A percentile compares a stretch with the other conserved stretches of the same genome.
Evolutionary conservation across 208 protist species (phyloP).

Genomic region (Crithidia brevicula): DNA sequence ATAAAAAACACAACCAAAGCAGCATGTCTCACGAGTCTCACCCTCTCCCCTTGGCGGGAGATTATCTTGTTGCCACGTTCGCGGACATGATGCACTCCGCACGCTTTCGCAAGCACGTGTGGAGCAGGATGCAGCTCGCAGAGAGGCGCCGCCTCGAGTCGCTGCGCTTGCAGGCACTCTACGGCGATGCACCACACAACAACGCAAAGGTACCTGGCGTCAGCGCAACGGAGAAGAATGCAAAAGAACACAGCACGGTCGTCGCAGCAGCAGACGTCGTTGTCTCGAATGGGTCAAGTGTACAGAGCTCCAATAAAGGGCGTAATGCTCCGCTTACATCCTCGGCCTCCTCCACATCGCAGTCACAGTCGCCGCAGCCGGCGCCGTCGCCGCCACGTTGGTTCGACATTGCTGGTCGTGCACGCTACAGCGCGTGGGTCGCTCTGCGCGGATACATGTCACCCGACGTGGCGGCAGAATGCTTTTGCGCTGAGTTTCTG

Average conservation of each 20-base stretch:
- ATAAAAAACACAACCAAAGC: background rate
- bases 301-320: too few relatives aligned
- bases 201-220: background rate
- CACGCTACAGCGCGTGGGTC: slow-evolving; percentile 51
- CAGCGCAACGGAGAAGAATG: too few relatives aligned
- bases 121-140: slow-evolving; percentile 39
- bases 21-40: slow-evolving; percentile 13
- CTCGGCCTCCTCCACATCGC: too few relatives aligned
- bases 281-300: too few relatives aligned
- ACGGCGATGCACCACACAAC: slow-evolving; percentile 62
- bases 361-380: too few relatives aligned
- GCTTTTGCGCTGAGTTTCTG: slow-evolving; percentile 76
- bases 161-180: slow-evolving; percentile 68
- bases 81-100: slow-evolving; percentile 47
- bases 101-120: slow-evolving; percentile 37
- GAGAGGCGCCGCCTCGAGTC: slow-evolving; percentile 63
- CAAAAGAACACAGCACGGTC: too few relatives aligned
- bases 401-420: slow-evolving; percentile 67
- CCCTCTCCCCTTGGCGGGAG: slow-evolving; percentile 21
- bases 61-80: slow-evolving; percentile 32
- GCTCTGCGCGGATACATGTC: slow-evolving; percentile 65
- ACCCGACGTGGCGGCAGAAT: slow-evolving; percentile 61
- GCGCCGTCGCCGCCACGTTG: slow-evolving; percentile 37
- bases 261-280: too few relatives aligned
- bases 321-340: too few relatives aligned